Conservation (phyloP, 1,284 basidiomycete species). For the Tilletia caries region DNA sequence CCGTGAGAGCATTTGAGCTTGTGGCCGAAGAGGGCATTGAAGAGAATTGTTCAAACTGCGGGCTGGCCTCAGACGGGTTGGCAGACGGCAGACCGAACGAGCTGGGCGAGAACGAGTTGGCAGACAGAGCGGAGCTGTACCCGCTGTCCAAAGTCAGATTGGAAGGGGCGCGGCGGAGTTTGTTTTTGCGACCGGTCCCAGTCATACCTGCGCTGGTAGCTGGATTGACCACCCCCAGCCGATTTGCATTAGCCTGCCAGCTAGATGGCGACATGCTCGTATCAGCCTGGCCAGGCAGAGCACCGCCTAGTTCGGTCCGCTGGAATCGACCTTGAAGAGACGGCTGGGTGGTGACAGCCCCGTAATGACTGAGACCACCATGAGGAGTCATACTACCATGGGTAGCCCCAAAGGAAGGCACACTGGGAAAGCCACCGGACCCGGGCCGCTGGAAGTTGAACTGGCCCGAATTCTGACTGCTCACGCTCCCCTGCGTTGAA, state of each 20-base stretch:
- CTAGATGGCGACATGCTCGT: background rate
- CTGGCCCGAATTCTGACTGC: background rate
- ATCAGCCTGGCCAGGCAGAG: background rate
- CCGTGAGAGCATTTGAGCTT: background rate
- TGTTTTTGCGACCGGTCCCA: background rate
- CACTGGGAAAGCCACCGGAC: background rate
- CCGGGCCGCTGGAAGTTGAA: background rate
- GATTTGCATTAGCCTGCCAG: background rate
- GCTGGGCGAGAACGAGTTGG: background rate
- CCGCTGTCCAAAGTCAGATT: background rate
- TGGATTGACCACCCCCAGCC: background rate
- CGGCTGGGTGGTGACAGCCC: background rate
- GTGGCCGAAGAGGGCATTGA: background rate
- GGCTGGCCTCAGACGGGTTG: conserved; percentile 1
- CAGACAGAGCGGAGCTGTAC: background rate
- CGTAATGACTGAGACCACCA: background rate
- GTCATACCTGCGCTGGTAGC: background rate
- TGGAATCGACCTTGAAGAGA: background rate
- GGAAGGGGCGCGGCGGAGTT: conserved; percentile 8
- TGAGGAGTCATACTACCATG: background rate
- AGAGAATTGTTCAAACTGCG: background rate
- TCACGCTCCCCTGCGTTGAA: background rate
- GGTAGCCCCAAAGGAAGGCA: background rate
- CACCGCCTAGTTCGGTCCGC: background rate
- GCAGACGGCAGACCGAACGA: conserved; percentile 5